Evolutionary conservation across 768 basidiomycete genomes (phyloP), one percentile per base, ranked within the genome.

Genomic region (Lepiota subincarnata): DNA sequence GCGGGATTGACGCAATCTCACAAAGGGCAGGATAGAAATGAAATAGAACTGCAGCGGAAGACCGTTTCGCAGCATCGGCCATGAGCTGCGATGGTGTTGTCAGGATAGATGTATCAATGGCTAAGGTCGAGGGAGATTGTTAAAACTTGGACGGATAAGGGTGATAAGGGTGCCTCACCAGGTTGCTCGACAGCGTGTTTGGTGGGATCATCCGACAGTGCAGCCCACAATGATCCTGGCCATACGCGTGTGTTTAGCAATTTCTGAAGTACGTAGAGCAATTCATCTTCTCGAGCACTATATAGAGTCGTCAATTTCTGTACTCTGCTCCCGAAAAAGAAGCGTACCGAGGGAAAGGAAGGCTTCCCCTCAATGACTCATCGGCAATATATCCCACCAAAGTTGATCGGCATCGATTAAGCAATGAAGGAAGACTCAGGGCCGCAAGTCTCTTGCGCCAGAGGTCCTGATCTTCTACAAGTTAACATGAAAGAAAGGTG

Each of bases 261-360:
- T 57, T 91, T 89, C 38, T 81, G 81, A 11, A 98, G 70, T 22
- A 93, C 79, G 63, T 94, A 96, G 1, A 95, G 65, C 12, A 98
- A 64, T 60, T 98, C 96, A 60, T 96, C 92, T 67, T 98, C 93
- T 20, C 92, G 79, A 0, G 83, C 81, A 50, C 94, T 94, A 38
- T 0, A 28, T 18, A 34, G 42, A 24, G 5, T 5, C 14, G 5
- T 44, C 8, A 43, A 11, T 31, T 34, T 22, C 3, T 24, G 18
- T 3, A 18, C n/a, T 14, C 5, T 52, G 3, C 54, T 36, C 40
- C 19, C 48, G 26, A 39, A 14, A 28, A 34, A 41, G 1, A 12
- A 11, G 38, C 45, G 11, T 34, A 90, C 91, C 92, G 81, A 39
- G 91, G 84, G 69, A 97, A 95, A 1, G 96, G 96, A 55, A 95